Conservation (phyloP, 192 early-diverging fungal species). For the Kickxella alabastrina region DNA sequence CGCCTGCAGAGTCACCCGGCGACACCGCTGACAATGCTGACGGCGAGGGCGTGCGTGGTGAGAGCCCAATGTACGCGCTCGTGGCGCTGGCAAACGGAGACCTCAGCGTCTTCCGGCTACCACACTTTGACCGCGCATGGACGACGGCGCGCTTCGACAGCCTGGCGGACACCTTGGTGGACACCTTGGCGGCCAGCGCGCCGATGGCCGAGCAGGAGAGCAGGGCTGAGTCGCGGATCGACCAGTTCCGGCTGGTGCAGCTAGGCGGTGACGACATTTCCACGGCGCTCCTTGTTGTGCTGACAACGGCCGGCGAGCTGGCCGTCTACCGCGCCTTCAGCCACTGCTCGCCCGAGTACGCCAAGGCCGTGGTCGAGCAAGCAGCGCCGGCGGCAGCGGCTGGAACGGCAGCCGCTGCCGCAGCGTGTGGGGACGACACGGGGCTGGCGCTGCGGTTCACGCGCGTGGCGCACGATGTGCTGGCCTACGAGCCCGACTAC, state of each 20-base stretch:
- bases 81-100: slow-evolving; percentile 15
- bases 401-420: not conserved
- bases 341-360: slow-evolving; percentile 20
- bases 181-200: not conserved
- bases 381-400: not conserved
- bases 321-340: slow-evolving; percentile 45
- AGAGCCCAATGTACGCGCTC: slow-evolving; percentile 21
- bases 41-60: slow-evolving; percentile 16
- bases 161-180: slow-evolving; percentile 18
- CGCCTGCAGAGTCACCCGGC: not conserved
- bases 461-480: slow-evolving; percentile 32
- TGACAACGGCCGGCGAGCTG: slow-evolving; percentile 33
- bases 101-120: slow-evolving; percentile 26
- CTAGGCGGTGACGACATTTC: slow-evolving; percentile 25
- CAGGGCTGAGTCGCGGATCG: slow-evolving; percentile 1
- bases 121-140: slow-evolving; percentile 36
- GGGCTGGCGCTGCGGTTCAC: slow-evolving; percentile 30
- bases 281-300: slow-evolving; percentile 19
- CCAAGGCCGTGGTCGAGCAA: too few species aligned
- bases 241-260: slow-evolving; percentile 37
- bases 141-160: slow-evolving; percentile 26
- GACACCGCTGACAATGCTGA: slow-evolving; percentile 2
- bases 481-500: slow-evolving; percentile 42
- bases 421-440: slow-evolving; percentile 3
- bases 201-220: slow-evolving; percentile 10